Conservation (phyloP, 2,329 filamentous ascomycete species). For the Clonostachys chloroleuca region DNA sequence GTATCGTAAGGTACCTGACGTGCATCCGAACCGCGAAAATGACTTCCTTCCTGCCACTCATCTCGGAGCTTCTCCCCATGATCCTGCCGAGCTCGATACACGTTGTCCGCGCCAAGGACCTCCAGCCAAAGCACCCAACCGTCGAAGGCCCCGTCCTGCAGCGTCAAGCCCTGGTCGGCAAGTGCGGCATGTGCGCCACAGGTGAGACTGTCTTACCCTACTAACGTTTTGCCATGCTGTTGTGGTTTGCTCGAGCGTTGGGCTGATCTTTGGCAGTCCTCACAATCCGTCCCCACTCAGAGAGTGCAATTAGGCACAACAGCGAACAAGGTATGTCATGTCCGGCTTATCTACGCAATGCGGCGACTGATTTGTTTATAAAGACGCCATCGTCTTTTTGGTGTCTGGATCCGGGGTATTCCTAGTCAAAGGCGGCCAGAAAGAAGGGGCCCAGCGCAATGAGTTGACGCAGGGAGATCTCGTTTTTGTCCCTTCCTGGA, state of each 20-base stretch:
- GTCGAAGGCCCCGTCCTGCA: conserved; percentile 23
- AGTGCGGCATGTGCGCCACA: conserved; percentile 63
- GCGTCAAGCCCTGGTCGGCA: conserved; percentile 55
- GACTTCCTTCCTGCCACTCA: conserved; percentile 48
- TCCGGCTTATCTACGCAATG: not conserved
- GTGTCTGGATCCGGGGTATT: conserved; percentile 57
- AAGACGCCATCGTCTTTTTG: conserved; percentile 66
- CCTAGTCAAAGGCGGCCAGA: conserved; percentile 51
- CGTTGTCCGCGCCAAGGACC: conserved; percentile 44
- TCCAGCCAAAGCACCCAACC: conserved; percentile 28
- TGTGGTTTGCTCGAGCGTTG: conserved; percentile 10
- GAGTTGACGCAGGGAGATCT: conserved; percentile 62
- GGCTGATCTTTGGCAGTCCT: conserved; percentile 38
- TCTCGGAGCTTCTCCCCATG: conserved; percentile 56
- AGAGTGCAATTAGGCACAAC: conserved; percentile 64
- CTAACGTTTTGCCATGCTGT: conserved; percentile 5
- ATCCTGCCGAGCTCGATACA: conserved; percentile 54
- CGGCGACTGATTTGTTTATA: not conserved
- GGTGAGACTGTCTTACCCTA: conserved; percentile 34
- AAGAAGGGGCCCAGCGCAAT: conserved; percentile 45
- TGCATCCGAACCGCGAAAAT: conserved; percentile 18
- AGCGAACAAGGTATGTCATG: conserved; percentile 55
- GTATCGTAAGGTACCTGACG: not conserved
- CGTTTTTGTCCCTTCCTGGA: conserved; percentile 64
- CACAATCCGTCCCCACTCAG: conserved; percentile 57